Percentiles rank a stretch among this genome's conserved stretches.
Conservation (phyloP, 257 asterid species). For the Salvia hispanica region DNA sequence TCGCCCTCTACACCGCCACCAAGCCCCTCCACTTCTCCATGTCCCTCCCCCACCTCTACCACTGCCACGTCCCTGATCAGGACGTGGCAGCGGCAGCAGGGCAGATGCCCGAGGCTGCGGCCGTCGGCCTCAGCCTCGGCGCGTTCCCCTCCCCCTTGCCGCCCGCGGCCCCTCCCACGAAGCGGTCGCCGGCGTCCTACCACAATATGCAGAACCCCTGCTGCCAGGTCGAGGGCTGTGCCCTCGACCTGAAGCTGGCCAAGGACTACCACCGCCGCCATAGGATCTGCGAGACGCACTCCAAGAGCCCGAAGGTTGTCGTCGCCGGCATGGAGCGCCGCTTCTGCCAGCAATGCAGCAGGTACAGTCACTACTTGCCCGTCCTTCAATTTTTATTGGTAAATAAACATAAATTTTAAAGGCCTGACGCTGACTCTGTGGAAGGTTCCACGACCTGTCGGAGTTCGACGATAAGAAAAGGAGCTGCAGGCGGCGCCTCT, state of each 20-base stretch:
- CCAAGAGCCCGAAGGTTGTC: slow-evolving; percentile 63
- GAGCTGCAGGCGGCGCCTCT: slow-evolving; percentile 75
- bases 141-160: neutral
- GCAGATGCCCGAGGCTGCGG: slow-evolving; percentile 30
- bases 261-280: slow-evolving; percentile 74
- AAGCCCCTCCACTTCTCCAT: slow-evolving; percentile 18
- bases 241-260: slow-evolving; percentile 58
- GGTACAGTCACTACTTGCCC: slow-evolving; percentile 31
- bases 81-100: too few species aligned
- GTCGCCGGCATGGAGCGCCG: slow-evolving; percentile 67
- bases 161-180: slow-evolving; percentile 25
- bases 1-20: slow-evolving; percentile 28
- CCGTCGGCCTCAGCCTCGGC: slow-evolving; percentile 43
- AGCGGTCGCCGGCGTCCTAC: slow-evolving; percentile 39
- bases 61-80: too few species aligned
- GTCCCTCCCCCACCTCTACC: too few species aligned
- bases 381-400: too few species aligned
- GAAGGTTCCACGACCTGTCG: slow-evolving; percentile 68
- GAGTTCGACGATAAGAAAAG: slow-evolving; percentile 84
- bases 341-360: slow-evolving; percentile 92
- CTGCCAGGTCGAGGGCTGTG: slow-evolving; percentile 84
- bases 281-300: slow-evolving; percentile 64
- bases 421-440: neutral
- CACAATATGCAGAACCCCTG: slow-evolving; percentile 54
- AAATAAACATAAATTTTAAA: too few species aligned